A percentile compares a stretch with the other conserved stretches of the same genome.
Evolutionary conservation across 306 rosid genomes (phyloP).

Genomic region (Dalbergia cultrata): DNA sequence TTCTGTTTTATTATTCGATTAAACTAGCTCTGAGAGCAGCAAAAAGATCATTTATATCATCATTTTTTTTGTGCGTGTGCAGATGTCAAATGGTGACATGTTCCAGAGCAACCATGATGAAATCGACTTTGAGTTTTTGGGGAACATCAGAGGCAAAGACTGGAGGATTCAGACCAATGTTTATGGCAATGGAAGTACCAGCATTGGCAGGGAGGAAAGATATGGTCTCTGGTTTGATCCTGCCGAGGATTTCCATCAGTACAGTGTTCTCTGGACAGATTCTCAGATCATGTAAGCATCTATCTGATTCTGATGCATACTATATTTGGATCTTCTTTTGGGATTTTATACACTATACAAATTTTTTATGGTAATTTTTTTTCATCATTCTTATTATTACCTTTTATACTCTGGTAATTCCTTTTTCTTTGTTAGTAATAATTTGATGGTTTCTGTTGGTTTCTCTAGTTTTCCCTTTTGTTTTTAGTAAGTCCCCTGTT

Average conservation of each 20-base stretch:
- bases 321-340: conserved; percentile 42
- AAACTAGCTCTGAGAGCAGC: not conserved
- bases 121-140: conserved; percentile 96
- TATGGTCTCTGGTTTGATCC: conserved; percentile 97
- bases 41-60: not conserved
- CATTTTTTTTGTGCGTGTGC: conserved; percentile 40
- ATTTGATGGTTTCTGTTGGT: conserved; percentile 15
- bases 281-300: conserved; percentile 83
- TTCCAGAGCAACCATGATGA: conserved; percentile 90
- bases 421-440: conserved; percentile 26
- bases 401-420: conserved; percentile 7
- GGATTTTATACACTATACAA: not conserved
- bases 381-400: not conserved
- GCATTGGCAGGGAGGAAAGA: conserved; percentile 90
- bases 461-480: not conserved
- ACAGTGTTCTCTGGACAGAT: conserved; percentile 88
- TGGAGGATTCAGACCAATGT: conserved; percentile 99
- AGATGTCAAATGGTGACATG: conserved; percentile 98
- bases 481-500: conserved; percentile 45
- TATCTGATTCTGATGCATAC: conserved; percentile 24
- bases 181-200: conserved; percentile 96
- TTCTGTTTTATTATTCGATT: not conserved
- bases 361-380: not conserved
- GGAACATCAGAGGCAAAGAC: conserved; percentile 92
- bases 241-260: conserved; percentile 84